Base-by-base conservation (phyloP, 306 rosid genomes). In the Cicer cuneatum region DNA sequence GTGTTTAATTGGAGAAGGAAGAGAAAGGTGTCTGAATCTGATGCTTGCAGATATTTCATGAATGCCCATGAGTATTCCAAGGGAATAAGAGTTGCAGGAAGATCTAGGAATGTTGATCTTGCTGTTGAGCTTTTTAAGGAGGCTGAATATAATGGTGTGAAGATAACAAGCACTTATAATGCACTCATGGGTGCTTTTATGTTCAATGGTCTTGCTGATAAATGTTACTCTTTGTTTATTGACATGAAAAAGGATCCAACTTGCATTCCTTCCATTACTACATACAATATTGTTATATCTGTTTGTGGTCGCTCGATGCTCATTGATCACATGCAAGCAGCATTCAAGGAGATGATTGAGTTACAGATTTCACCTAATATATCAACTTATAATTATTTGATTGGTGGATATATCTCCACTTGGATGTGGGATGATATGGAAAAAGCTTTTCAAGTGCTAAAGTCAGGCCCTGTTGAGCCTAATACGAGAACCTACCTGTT, bases 341-440 rank as follows among this genome's bases (percentile, higher is more conserved):
- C 84, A 53, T 80, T 85, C 47, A 51, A 2, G 75, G 96, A 86
- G 81, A 85, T 91, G 33, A 35, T 41, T 16, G 78, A 82, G 75
- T 74, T 69, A 10, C 12, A 54, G 16, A 42, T 91, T 63, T 63
- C 81, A 8, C 88, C 84, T 42, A 88, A 78, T 45, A 5, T 78
- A 79, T 48, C n/a, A 18, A 89, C 97, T 3, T 89, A 91, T 84
- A 91, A 93, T 84, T 1, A 74, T 78, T 67, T 88, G 58, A 87
- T 93, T 84, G 80, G 83, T 58, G 98, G 92, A 66, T 91, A 87
- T 78, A 18, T 93, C 13, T 80, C 89, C 5, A 90, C 94, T 42
- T 89, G 92, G 94, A 91, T 82, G 91, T 93, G 98, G 98, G 87
- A 83, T 71, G 74, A 52, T 62, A 88, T 89, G 97, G 93, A 91